These are phyloP conservation scores for Phytophthora citrophthora DNA, from an alignment of 352 stramenopile species.

Conservation along the genomic window DNA sequence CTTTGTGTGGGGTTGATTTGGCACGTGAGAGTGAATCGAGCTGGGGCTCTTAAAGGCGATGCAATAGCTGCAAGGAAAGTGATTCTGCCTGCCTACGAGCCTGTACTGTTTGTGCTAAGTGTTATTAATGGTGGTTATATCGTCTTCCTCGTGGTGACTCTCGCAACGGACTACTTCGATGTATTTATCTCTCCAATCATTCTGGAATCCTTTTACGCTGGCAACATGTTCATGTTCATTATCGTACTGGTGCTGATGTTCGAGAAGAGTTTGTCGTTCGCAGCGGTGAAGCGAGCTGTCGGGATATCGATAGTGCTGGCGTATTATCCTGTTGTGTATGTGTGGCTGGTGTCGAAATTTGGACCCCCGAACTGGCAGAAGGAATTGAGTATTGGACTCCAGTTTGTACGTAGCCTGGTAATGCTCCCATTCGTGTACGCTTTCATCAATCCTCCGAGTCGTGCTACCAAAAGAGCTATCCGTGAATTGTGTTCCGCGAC, in stretches of 20 bases:
- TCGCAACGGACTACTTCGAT: constrained; percentile 31
- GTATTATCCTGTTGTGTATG: constrained; percentile 32
- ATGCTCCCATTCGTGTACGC: constrained; percentile 40
- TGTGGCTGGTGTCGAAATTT: constrained; percentile 21
- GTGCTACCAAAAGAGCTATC: constrained; percentile 36
- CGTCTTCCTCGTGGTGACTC: constrained; percentile 27
- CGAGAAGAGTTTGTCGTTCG: constrained; percentile 53
- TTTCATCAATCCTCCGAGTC: constrained; percentile 37
- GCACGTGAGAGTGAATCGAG: constrained; percentile 43
- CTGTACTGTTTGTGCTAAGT: constrained; percentile 38
- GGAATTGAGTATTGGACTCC: constrained; percentile 11
- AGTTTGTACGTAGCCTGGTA: constrained; percentile 19
- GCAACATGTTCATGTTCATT: constrained; percentile 43
- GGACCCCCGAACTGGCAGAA: constrained; percentile 13
- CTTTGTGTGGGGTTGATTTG: constrained; percentile 41
- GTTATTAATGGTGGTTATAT: constrained; percentile 39
- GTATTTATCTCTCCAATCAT: constrained; percentile 20
- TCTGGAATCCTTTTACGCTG: constrained; percentile 39
- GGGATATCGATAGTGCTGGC: constrained; percentile 32
- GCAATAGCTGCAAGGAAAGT: constrained; percentile 38
- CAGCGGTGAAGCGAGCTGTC: constrained; percentile 39
- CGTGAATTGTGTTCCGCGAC: constrained; percentile 38
- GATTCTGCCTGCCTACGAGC: constrained; percentile 53
- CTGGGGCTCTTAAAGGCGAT: constrained; percentile 35
- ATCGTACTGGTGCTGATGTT: constrained; percentile 49